Evolutionary conservation across 2,329 filamentous ascomycete genomes (phyloP).

Genomic region (Onygena corvina): DNA sequence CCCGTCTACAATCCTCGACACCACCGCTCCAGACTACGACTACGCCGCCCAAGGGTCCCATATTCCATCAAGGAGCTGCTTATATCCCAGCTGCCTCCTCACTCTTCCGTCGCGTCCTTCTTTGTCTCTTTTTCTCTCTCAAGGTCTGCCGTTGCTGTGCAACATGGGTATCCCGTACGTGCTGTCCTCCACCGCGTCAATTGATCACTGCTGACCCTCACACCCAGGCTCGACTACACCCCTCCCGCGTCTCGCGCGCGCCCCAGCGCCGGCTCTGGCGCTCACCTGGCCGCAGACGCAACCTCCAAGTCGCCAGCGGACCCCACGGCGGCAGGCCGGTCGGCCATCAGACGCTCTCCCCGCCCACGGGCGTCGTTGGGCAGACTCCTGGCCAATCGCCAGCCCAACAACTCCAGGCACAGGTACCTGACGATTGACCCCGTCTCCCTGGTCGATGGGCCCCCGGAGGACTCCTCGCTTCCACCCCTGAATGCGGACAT

Average conservation of each 20-base stretch:
- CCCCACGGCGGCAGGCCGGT: slow-evolving; percentile 42
- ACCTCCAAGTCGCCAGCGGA: slow-evolving; percentile 35
- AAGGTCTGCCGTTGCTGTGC: slow-evolving; percentile 5
- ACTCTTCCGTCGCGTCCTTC: background rate
- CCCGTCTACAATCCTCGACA: background rate
- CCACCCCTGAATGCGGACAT: too few relatives aligned
- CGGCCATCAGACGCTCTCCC: slow-evolving; percentile 39
- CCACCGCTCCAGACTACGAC: background rate
- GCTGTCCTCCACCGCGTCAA: background rate
- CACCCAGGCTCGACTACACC: slow-evolving; percentile 9
- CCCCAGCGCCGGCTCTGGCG: slow-evolving; percentile 21
- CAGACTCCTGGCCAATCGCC: background rate
- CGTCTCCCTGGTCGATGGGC: background rate
- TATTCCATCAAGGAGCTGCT: too few relatives aligned
- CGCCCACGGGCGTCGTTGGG: background rate
- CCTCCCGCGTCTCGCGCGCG: slow-evolving; percentile 14
- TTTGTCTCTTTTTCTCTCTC: background rate
- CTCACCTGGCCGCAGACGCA: slow-evolving; percentile 21
- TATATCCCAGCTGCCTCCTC: background rate
- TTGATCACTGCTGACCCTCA: background rate
- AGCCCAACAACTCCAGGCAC: background rate
- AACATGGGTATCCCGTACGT: slow-evolving; percentile 35
- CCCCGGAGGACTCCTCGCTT: too few relatives aligned
- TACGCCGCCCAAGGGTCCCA: background rate
- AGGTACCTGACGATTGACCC: background rate